phyloP scores from a whole-genome alignment of 768 basidiomycete species.

The Suillus bovinus region DNA sequence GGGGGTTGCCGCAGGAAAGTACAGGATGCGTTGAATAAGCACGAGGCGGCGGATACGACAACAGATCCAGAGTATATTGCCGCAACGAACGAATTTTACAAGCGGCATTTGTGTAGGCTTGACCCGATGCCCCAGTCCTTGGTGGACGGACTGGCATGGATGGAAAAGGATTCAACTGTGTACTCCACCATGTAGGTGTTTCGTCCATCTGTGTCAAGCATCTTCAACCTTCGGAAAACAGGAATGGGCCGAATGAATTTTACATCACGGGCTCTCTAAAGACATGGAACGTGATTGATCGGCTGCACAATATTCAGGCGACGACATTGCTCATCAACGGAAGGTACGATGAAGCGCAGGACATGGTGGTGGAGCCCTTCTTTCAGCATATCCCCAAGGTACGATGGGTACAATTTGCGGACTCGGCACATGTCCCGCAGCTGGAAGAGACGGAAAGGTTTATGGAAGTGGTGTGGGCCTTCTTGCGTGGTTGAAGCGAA shows the following conservation, averaged over 20 bases:
- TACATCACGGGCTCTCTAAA: slow-evolving; percentile 34
- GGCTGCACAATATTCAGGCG: slow-evolving; percentile 33
- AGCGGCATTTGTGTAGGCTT: slow-evolving; percentile 43
- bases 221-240: slow-evolving; percentile 17
- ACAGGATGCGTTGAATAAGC: slow-evolving; percentile 40
- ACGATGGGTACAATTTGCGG: slow-evolving; percentile 38
- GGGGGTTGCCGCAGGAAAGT: slow-evolving; percentile 42
- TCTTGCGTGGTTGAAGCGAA: slow-evolving; percentile 18
- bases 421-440: slow-evolving; percentile 38
- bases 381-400: slow-evolving; percentile 34
- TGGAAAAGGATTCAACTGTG: slow-evolving; percentile 49
- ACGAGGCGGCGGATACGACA: slow-evolving; percentile 48
- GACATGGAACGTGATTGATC: slow-evolving; percentile 35
- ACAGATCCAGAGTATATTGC: slow-evolving; percentile 45
- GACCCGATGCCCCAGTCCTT: slow-evolving; percentile 47
- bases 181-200: slow-evolving; percentile 45
- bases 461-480: slow-evolving; percentile 33
- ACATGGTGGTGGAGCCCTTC: slow-evolving; percentile 33
- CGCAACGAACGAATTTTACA: slow-evolving; percentile 43
- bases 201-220: not conserved
- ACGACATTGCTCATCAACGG: slow-evolving; percentile 40
- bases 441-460: slow-evolving; percentile 38
- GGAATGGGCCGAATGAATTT: slow-evolving; percentile 45
- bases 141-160: slow-evolving; percentile 28
- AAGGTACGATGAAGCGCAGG: slow-evolving; percentile 38